Base-by-base conservation (phyloP, 2,329 filamentous ascomycete species). In the Claviceps sp. region DNA sequence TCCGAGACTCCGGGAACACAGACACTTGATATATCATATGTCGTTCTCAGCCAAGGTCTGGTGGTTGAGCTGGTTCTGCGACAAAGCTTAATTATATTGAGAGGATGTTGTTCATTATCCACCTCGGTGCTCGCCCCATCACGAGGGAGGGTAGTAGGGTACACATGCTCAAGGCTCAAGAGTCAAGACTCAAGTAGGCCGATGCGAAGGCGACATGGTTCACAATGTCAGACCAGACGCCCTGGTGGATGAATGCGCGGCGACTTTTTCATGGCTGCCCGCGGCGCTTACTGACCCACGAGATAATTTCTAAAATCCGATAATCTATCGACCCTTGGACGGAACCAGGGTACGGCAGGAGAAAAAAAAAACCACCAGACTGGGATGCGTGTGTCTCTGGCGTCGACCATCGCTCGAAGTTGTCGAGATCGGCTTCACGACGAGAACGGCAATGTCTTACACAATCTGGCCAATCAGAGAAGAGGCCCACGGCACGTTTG, bases 401-500 rank as follows among this genome's bases (percentile, higher is more conserved):
- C 47, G 6, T 52, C 5, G 26, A 17, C 22, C 11, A 9, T 40
- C 16, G 40, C 36, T 9, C 26, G 43, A 5, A 16, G 22, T 36
- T 16, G 42, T 50, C 43, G n/a, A 45, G 26, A 50, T 49, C 40
- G 50, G 46, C n/a, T 26, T 47, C 34, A 47, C 11, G 20, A 49
- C 22, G 45, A 36, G 43, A 14, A 49, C 42, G 34, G 42, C 2
- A 11, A 11, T 49, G 46, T 49, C n/a, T 42, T 49, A 34, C 39
- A 17, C 37, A 5, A 8, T 20, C 22, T 23, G 42, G 7, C 47
- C 51, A 52, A 52, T 45, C 42, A 49, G 42, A 46, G 40, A 34
- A 37, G 34, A 22, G 42, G n/a, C 13, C 16, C n/a, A 8, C 7
- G 16, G 16, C 50, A 52, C 50, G 50, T 52, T 52, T 52, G 14